Evolutionary conservation across 352 stramenopile species (phyloP), one percentile per base, ranked within the genome.

Genomic region (Phytophthora multivora): DNA sequence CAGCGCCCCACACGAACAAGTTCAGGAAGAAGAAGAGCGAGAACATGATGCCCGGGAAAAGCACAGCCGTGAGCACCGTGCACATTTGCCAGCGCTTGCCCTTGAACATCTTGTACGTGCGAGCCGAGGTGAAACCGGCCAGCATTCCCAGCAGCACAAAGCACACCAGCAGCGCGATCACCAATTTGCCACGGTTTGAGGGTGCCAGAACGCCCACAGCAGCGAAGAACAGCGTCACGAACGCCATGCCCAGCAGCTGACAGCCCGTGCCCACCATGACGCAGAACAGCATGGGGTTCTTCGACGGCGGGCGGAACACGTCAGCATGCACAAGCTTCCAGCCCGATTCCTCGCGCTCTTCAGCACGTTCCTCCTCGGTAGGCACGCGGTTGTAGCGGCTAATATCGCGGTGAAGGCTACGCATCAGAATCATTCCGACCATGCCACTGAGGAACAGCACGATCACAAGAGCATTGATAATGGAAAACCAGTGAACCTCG

Each of bases 321-420:
- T 99, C 98, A 5, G 97, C 97, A 72, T 99, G 98, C 28, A 99
- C 95, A 16, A 99, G 88, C 77, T 99, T 99, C 98, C 98, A 99
- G 39, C 98, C 98, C 6, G 83, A 97, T 53, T 99, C 97, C 69
- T 99, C 97, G 4, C 95, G 92, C 58, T 99, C 97, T 68, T 99
- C 97, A 12, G 97, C 96, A 33, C 96, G 93, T 62, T 99, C 96
- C 87, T 99, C 97, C 35, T 98, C 93, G 0, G 90, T 98, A 12
- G 89, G 87, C 16, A 98, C 77, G 47, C 93, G 90, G 77, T 99
- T 99, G 89, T 99, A 99, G 38, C 95, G 85, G 42, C 76, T 93
- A 63, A 99, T 98, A 84, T 99, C 98, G 39, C 97, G 96, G 75
- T 98, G 96, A 36, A 99, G 82, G 31, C 97, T 99, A 48, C 97